Evolutionary conservation across 176 grass and related monocot genomes (phyloP).

Genomic region (Carex myosuroides): DNA sequence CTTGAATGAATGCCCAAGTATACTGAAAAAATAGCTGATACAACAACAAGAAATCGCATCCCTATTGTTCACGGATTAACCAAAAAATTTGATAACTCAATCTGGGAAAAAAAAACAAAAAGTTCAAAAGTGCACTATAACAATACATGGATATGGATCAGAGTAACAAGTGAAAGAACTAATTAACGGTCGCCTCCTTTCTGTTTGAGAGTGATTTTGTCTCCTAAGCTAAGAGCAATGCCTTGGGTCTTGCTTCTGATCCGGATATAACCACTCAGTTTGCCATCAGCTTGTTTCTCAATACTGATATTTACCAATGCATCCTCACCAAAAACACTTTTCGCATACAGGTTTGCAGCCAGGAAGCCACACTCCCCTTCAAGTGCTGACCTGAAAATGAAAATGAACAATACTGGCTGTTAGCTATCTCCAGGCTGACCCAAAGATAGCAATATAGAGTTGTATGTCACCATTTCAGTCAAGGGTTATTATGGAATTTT

Average conservation of each 20-base stretch:
- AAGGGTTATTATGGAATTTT: background rate
- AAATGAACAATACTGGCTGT: background rate
- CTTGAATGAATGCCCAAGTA: constrained; percentile 20
- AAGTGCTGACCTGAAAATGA: constrained; percentile 42
- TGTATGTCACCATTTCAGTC: background rate
- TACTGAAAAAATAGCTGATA: constrained; percentile 6
- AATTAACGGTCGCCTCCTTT: constrained; percentile 53
- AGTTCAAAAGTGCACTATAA: constrained; percentile 16
- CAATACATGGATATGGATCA: constrained; percentile 11
- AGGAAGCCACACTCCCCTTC: constrained; percentile 67
- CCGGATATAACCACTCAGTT: constrained; percentile 57
- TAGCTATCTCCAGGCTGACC: background rate
- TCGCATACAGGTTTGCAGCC: constrained; percentile 65
- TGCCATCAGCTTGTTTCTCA: constrained; percentile 59
- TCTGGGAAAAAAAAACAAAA: background rate
- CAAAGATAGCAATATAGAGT: background rate
- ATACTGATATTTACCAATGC: constrained; percentile 71
- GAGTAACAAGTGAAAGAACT: constrained; percentile 6
- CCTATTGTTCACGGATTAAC: constrained; percentile 1
- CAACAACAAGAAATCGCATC: background rate
- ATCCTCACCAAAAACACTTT: constrained; percentile 73
- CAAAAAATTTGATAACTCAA: constrained; percentile 22
- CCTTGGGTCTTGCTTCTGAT: constrained; percentile 85
- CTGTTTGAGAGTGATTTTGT: constrained; percentile 89
- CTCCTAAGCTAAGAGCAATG: constrained; percentile 75